phyloP scores from a whole-genome alignment of 2,329 filamentous ascomycete species.

The Basipetospora chlamydospora region DNA sequence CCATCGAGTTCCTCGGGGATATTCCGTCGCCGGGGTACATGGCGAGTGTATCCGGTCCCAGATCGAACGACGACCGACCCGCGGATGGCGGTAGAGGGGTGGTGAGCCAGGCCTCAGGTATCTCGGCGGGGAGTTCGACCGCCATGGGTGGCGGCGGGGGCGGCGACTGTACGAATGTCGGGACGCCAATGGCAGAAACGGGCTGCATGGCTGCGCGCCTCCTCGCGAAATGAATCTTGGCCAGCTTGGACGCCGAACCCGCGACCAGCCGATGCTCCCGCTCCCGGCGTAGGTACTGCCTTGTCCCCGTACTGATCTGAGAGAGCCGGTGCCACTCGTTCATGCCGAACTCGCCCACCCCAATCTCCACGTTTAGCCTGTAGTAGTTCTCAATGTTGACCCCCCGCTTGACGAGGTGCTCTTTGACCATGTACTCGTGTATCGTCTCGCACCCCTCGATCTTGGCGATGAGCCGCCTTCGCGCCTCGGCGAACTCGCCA shows the following conservation, averaged over 20 bases:
- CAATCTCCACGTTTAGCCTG: conserved; percentile 90
- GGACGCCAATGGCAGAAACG: not conserved
- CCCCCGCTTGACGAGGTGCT: conserved; percentile 60
- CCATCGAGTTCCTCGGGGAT: conserved; percentile 37
- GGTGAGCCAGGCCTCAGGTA: conserved; percentile 24
- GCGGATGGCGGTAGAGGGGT: conserved; percentile 20
- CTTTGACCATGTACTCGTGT: conserved; percentile 71
- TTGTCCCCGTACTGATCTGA: conserved; percentile 86
- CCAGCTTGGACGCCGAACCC: conserved; percentile 64
- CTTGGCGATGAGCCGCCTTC: conserved; percentile 70
- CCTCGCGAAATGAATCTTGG: conserved; percentile 69
- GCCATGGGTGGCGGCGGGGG: conserved; percentile 24
- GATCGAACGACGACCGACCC: conserved; percentile 42
- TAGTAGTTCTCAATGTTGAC: conserved; percentile 88
- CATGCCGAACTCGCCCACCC: conserved; percentile 95
- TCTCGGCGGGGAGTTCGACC: conserved; percentile 43
- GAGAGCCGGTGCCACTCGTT: conserved; percentile 94
- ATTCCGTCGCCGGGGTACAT: conserved; percentile 20
- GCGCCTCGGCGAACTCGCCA: conserved; percentile 82
- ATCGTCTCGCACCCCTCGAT: conserved; percentile 91
- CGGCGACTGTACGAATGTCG: conserved; percentile 7
- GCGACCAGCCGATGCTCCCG: conserved; percentile 66
- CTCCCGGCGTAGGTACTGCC: conserved; percentile 61
- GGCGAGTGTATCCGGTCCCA: conserved; percentile 34
- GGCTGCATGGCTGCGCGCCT: conserved; percentile 29